A percentile compares a stretch with the other conserved stretches of the same genome.
phyloP scores from a whole-genome alignment of 208 protist genomes.

The Acanthamoeba healyi region DNA sequence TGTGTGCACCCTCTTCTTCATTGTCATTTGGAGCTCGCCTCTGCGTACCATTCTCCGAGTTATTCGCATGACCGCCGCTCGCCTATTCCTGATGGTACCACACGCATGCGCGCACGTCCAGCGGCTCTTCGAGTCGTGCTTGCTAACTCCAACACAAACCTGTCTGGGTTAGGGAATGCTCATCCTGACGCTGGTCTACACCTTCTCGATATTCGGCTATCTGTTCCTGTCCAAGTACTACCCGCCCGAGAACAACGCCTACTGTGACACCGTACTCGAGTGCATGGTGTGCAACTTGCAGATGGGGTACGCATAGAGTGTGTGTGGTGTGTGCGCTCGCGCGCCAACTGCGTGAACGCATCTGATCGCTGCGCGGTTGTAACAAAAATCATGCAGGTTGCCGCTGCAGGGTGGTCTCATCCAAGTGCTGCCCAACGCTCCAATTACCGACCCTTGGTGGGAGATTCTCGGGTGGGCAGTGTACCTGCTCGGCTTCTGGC shows the following conservation, averaged over 20 bases:
- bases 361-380: no score
- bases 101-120: neutral
- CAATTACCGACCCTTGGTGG: slow-evolving; percentile 50
- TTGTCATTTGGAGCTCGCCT: slow-evolving; percentile 57
- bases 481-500: slow-evolving; percentile 70
- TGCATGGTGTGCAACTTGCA: slow-evolving; percentile 75
- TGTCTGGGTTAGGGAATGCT: slow-evolving; percentile 28
- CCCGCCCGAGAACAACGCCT: slow-evolving; percentile 40
- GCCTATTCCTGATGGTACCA: slow-evolving; percentile 39
- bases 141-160: neutral
- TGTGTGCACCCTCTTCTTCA: slow-evolving; percentile 59
- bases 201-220: slow-evolving; percentile 61
- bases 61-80: neutral
- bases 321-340: no score
- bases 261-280: slow-evolving; percentile 70
- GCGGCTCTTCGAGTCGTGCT: neutral
- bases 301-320: slow-evolving; percentile 66
- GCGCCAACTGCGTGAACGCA: no score
- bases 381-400: neutral
- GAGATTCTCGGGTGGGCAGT: slow-evolving; percentile 50
- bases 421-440: slow-evolving; percentile 53
- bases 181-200: slow-evolving; percentile 57
- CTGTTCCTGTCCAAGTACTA: slow-evolving; percentile 66
- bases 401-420: slow-evolving; percentile 59
- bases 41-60: slow-evolving; percentile 39